These are phyloP conservation scores for Tetrapyrgos nigripes DNA, from an alignment of 1,284 basidiomycete genomes.

Conservation along the genomic window DNA sequence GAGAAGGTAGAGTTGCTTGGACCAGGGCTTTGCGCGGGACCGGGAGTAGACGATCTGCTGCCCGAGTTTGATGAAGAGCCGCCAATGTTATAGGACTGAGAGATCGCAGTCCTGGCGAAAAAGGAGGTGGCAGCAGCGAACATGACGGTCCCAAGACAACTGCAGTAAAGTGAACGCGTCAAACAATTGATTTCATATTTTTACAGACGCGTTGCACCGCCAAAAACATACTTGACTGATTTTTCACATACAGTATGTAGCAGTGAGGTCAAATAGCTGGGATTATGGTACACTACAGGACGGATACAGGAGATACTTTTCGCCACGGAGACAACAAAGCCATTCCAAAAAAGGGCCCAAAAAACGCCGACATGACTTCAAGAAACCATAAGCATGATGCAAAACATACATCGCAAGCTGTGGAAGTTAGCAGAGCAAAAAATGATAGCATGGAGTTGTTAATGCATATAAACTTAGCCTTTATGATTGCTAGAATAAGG, in stretches of 20 bases:
- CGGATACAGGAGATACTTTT: not conserved
- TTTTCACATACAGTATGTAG: too few species aligned
- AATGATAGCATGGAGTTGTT: conserved; percentile 1
- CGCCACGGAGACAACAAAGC: not conserved
- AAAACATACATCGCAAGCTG: not conserved
- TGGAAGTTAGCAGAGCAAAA: conserved; percentile 12
- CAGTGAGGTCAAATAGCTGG: not conserved
- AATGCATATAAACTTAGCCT: conserved; percentile 14
- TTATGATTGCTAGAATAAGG: not conserved
- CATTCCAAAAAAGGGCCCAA: too few species aligned
- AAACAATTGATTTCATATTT: not conserved
- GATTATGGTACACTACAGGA: not conserved
- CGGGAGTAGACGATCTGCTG: conserved; percentile 70
- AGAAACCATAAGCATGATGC: not conserved
- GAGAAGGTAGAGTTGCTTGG: conserved; percentile 41
- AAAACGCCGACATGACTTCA: not conserved
- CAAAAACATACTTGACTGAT: too few species aligned
- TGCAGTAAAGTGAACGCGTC: not conserved
- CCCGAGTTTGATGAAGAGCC: conserved; percentile 38
- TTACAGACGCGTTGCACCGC: not conserved
- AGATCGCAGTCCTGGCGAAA: conserved; percentile 86
- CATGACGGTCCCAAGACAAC: conserved; percentile 48
- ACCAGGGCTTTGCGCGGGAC: conserved; percentile 51
- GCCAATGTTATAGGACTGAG: conserved; percentile 82
- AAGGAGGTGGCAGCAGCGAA: conserved; percentile 92